A percentile compares a stretch with the other conserved stretches of the same genome.
phyloP scores from a whole-genome alignment of 495 filamentous ascomycete species.

The Penicillium verhagenii region DNA sequence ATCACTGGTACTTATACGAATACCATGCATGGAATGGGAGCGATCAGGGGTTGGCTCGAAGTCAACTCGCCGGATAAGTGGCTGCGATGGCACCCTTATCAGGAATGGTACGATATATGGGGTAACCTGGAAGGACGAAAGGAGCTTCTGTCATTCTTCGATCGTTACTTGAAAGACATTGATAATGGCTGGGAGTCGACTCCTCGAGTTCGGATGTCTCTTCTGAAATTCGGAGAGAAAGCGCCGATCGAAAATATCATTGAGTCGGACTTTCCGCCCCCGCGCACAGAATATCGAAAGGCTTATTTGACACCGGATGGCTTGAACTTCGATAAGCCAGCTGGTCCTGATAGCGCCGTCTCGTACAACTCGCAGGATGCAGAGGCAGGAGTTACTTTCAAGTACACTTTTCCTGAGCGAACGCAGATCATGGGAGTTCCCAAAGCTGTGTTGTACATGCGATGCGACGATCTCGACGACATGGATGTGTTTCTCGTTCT shows the following conservation, averaged over 20 bases:
- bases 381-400: conserved; percentile 27
- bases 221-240: conserved; percentile 26
- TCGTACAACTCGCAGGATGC: conserved; percentile 27
- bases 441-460: conserved; percentile 42
- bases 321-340: neutral
- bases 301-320: conserved; percentile 17
- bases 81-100: conserved; percentile 31
- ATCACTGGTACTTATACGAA: conserved; percentile 28
- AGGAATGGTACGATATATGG: conserved; percentile 46
- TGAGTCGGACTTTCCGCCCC: conserved; percentile 32
- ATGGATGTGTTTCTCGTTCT: conserved; percentile 39
- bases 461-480: conserved; percentile 37
- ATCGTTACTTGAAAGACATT: conserved; percentile 36
- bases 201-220: conserved; percentile 33
- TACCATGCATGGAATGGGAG: conserved; percentile 36
- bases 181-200: conserved; percentile 44
- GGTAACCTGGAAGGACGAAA: conserved; percentile 14
- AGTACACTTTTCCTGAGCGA: conserved; percentile 27
- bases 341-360: neutral
- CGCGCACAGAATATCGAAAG: conserved; percentile 29
- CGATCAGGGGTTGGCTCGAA: conserved; percentile 33
- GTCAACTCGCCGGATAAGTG: conserved; percentile 21
- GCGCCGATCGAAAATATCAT: conserved; percentile 24
- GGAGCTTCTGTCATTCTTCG: conserved; percentile 38
- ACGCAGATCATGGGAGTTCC: conserved; percentile 33